These are phyloP conservation scores for Lactifluus pinguis DNA, from an alignment of 768 basidiomycete species.

Conservation along the genomic window DNA sequence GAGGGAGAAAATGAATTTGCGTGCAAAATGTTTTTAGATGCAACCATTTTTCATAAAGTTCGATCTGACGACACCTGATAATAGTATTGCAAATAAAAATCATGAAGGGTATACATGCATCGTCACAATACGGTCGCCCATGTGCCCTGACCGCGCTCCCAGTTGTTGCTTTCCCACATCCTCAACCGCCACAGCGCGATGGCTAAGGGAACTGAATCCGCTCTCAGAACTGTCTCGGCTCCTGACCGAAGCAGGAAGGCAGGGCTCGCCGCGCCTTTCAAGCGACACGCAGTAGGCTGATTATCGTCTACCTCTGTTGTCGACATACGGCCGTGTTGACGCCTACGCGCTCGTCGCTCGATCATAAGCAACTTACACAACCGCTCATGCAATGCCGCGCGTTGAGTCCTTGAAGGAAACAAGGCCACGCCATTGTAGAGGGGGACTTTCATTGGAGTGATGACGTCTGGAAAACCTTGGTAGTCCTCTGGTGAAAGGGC, in stretches of 20 bases:
- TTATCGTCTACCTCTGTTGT: not conserved
- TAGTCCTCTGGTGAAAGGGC: slow-evolving; percentile 13
- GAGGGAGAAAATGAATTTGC: no score
- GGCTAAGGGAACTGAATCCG: slow-evolving; percentile 54
- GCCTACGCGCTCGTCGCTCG: slow-evolving; percentile 33
- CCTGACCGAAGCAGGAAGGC: slow-evolving; percentile 60
- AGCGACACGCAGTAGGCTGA: slow-evolving; percentile 11
- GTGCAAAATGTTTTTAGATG: no score
- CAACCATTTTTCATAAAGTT: no score
- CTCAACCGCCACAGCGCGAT: slow-evolving; percentile 72
- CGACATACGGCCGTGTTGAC: not conserved
- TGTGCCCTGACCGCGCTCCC: slow-evolving; percentile 11
- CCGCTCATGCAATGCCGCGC: slow-evolving; percentile 45
- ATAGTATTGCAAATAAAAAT: not conserved
- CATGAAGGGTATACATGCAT: not conserved
- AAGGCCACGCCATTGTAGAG: slow-evolving; percentile 57
- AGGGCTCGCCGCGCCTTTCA: slow-evolving; percentile 47
- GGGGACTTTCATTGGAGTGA: slow-evolving; percentile 39
- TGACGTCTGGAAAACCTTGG: slow-evolving; percentile 18
- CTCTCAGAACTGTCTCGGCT: slow-evolving; percentile 38
- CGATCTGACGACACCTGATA: no score
- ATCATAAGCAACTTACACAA: slow-evolving; percentile 40
- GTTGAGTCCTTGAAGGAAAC: slow-evolving; percentile 54
- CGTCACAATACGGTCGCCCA: slow-evolving; percentile 11
- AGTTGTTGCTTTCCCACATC: slow-evolving; percentile 54